Conservation (phyloP, 441 rosid genomes). For the Mallotus japonicus region DNA sequence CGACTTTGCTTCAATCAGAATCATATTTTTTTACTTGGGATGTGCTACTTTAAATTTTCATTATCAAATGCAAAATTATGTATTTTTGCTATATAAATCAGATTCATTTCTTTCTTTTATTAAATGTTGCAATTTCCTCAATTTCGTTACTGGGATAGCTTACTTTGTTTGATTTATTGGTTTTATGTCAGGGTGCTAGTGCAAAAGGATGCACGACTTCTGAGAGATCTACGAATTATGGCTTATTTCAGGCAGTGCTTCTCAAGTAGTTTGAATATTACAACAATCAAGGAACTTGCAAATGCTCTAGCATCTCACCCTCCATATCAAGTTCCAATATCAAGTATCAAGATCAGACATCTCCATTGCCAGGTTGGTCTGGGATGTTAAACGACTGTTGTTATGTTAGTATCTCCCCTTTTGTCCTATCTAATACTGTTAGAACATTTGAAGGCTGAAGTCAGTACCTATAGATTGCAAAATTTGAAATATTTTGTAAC, state of each 20-base stretch:
- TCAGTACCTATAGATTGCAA: conserved; percentile 10
- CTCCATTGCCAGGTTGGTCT: conserved; percentile 76
- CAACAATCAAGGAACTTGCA: conserved; percentile 78
- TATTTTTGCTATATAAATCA: too few species aligned
- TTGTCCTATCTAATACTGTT: conserved; percentile 2
- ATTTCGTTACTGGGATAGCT: neutral
- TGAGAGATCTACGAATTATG: conserved; percentile 71
- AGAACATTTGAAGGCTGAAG: conserved; percentile 11
- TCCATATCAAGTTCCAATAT: conserved; percentile 87
- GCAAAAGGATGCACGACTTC: conserved; percentile 58
- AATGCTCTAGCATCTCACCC: conserved; percentile 73
- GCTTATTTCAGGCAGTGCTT: conserved; percentile 89
- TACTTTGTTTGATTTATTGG: conserved; percentile 1
- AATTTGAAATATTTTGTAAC: conserved; percentile 9
- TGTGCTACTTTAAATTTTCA: too few species aligned
- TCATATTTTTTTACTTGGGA: too few species aligned
- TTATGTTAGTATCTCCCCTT: neutral
- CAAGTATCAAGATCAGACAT: conserved; percentile 71
- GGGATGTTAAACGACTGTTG: conserved; percentile 14
- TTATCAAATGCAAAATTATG: too few species aligned
- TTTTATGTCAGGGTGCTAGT: conserved; percentile 46
- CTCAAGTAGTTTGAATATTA: conserved; percentile 51
- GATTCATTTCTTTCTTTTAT: too few species aligned
- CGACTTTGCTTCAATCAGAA: too few species aligned
- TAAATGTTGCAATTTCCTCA: too few species aligned